Evolutionary conservation across 2,329 filamentous ascomycete genomes (phyloP), one percentile per base, ranked within the genome.

Genomic region (Pyricularia pennisetigena): DNA sequence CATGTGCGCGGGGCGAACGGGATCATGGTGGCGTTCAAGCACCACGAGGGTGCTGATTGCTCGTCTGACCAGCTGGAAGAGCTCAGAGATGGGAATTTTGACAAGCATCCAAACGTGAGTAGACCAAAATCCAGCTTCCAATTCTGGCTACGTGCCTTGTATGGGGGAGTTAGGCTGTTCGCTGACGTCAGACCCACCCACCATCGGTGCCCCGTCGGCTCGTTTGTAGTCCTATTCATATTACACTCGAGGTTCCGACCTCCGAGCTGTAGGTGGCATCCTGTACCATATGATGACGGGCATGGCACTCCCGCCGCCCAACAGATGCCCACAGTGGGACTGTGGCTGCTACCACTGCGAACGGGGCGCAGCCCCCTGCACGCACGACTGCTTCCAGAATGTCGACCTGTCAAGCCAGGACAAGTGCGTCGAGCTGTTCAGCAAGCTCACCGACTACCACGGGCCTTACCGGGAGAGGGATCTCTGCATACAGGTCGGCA

Each of bases 231-330:
- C 2, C 9, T 35, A 35, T 35, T 12, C 32, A 35, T 35, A 35
- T n/a, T 81, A 81, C 69, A 78, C 78, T 1, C 71, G 76, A 28
- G 74, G 74, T 26, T 74, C 75, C 54, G 81, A 82, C 67, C 71
- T 81, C 41, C 78, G 73, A 71, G 74, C 76, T 29, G 74, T 82
- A 32, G 80, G 79, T 41, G 72, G 69, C 20, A 71, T 79, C 30
- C 69, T 82, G 64, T 79, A 78, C 70, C 75, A 73, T 66, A 82
- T 82, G 80, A 82, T 82, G 80, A 74, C 72, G 9, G 75, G 76
- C 7, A 54, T 64, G 4, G 20, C 63, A 26, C 70, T 77, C 68
- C 70, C 77, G 69, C 69, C 71, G 61, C 71, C 75, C 3, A 72
- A 75, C 28, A 72, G 73, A 20, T 81, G 78, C 69, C 5, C 62